Base-by-base conservation (phyloP, 176 grass and related monocot species). In the Musa beccarii region DNA sequence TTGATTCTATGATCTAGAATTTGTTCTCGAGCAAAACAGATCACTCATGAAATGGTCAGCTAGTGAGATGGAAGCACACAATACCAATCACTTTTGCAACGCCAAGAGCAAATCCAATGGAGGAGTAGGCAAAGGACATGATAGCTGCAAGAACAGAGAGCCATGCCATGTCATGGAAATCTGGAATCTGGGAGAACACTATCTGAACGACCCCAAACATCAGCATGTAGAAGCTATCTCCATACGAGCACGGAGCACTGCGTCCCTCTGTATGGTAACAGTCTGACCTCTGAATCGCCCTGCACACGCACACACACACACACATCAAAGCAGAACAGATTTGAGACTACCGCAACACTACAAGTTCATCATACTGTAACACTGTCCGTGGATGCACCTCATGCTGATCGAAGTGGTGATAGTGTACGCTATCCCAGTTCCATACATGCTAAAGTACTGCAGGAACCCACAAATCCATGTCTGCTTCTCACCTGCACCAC, bases 81-180 rank as follows among this genome's bases (percentile, higher is more conserved):
- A 2, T 88, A 96, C 92, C 82, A 13, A 96, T 91, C 53, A 87
- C 85, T 65, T 28, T 96, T 29, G 88, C 49, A 8, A 91, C 2
- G 43, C 88, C 92, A 1, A 96, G 88, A 1, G 66, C 88, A 13
- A 96, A 49, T 3, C 92, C 92, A 24, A 91, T 91, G 81, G 85
- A 85, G 13, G 91, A 78, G 69, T 95, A 95, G 43, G 83, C 81
- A 83, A 95, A 95, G 2, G 91, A 95, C 91, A 96, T 96, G 84
- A 86, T 73, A 1, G 88, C 92, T 1, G 92, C 92, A n/a, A 86
- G 21, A 72, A 96, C 56, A 10, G 92, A 96, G 57, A 96, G 92
- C 92, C 92, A 96, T 2, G 86, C 85, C 88, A 91, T 96, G 71
- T 96, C 76, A 22, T 96, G 88, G 54, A 96, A 91, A 76, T 89